Conservation (phyloP, 2,329 filamentous ascomycete genomes). For the Fusarium subglutinans region DNA sequence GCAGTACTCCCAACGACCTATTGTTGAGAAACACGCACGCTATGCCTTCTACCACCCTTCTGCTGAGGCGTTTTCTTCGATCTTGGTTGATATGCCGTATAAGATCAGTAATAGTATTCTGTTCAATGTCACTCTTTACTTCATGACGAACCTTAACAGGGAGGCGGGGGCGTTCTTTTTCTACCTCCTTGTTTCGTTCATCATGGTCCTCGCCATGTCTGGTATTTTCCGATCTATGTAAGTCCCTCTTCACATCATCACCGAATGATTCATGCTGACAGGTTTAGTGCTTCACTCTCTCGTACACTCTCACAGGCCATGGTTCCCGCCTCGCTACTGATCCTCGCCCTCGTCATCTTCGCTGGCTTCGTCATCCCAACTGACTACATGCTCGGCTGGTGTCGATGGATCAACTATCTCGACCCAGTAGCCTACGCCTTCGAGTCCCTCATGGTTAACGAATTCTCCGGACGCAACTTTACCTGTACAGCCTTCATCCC, state of each 20-base stretch:
- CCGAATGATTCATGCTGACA: neutral
- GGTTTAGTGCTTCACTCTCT: conserved; percentile 51
- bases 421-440: conserved; percentile 74
- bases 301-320: conserved; percentile 62
- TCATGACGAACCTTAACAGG: conserved; percentile 57
- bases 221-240: conserved; percentile 63
- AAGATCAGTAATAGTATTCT: conserved; percentile 53
- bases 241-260: neutral
- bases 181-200: conserved; percentile 57
- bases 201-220: conserved; percentile 69
- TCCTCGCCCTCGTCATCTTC: conserved; percentile 48
- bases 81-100: conserved; percentile 55
- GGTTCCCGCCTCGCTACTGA: conserved; percentile 52
- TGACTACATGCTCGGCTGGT: conserved; percentile 69
- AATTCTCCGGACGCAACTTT: conserved; percentile 58
- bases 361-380: conserved; percentile 60
- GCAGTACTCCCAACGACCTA: conserved; percentile 49
- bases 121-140: conserved; percentile 59
- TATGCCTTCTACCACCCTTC: conserved; percentile 53
- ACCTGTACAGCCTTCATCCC: conserved; percentile 39
- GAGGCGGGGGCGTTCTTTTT: conserved; percentile 59
- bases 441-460: conserved; percentile 73
- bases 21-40: conserved; percentile 53
- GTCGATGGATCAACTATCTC: conserved; percentile 74
- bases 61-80: conserved; percentile 48